Evolutionary conservation across 129 eudicot genomes (phyloP), one percentile per base, ranked within the genome.

Genomic region (Dittrichia graveolens): DNA sequence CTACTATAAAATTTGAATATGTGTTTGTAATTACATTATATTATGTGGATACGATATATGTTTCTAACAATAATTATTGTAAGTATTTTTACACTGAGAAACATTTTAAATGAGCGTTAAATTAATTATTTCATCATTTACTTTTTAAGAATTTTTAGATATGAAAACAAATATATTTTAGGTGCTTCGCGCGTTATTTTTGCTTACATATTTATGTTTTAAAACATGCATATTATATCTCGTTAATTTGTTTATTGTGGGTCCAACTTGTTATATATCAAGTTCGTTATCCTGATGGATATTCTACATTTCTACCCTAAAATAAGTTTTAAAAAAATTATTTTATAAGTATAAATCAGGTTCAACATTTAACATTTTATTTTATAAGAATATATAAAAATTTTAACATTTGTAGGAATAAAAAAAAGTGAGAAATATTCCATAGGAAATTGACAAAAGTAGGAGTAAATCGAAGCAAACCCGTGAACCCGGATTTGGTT

Each of bases 401-500:
- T 8, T 8, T 34, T 40, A 7, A 14, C 12, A 44, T 47, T n/a
- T 40, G 44, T 37, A 2, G 65, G 34, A 68, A 14, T 10, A 48
- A 40, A 6, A 34, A 52, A 38, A n/a, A 69, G 10, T 40, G 24
- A 34, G 15, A 56, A 74, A 37, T 61, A 40, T 75, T 13, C 54
- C 39, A 19, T n/a, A 9, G 24, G 40, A 50, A 43, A 43, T 71
- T 31, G 65, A 71, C 82, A 78, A 71, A 76, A 78, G 58, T 40
- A 10, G 13, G 67, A 73, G 49, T 47, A 52, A 41, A 71, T 62
- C 59, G 63, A 78, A 62, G 82, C 73, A 71, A 78, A 63, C 64
- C 77, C 82, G 77, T 78, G 82, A 24, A 78, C 35, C 61, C 54
- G 77, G 53, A 10, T 71, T 78, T 62, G 77, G 82, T 62, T 71